phyloP scores from a whole-genome alignment of 2,329 filamentous ascomycete species.

The Sporothrix humicola region DNA sequence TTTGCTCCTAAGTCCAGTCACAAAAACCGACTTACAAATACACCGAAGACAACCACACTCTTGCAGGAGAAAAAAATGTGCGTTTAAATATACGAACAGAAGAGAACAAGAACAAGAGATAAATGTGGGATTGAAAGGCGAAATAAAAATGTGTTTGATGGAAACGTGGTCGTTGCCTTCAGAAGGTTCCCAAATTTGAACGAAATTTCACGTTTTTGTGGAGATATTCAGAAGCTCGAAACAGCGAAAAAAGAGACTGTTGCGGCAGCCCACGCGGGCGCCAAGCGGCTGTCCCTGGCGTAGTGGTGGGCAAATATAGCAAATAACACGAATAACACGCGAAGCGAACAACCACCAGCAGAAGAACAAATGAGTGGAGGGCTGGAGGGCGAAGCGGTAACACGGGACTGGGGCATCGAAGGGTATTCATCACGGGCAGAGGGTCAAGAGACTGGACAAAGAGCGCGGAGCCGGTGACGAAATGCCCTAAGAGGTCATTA shows the following conservation, averaged over 20 bases:
- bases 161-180: not conserved
- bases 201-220: slow-evolving; percentile 20
- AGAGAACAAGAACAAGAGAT: not conserved
- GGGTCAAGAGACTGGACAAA: not conserved
- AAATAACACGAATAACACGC: not conserved
- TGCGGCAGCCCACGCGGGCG: not conserved
- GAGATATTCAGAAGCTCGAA: not conserved
- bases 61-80: not conserved
- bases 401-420: slow-evolving; percentile 5
- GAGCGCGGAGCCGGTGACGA: not conserved
- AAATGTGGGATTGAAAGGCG: not conserved
- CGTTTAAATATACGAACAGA: not conserved
- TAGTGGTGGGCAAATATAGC: not conserved
- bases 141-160: not conserved
- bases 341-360: too few relatives aligned
- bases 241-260: not conserved
- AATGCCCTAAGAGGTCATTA: not conserved
- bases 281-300: slow-evolving; percentile 21
- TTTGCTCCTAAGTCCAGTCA: too few relatives aligned
- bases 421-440: slow-evolving; percentile 15
- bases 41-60: not conserved
- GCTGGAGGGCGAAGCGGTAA: too few relatives aligned
- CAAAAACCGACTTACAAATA: not conserved
- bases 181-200: not conserved
- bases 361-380: too few relatives aligned